Evolutionary conservation across 495 filamentous ascomycete species (phyloP).

Genomic region (Aspergillus affinis): DNA sequence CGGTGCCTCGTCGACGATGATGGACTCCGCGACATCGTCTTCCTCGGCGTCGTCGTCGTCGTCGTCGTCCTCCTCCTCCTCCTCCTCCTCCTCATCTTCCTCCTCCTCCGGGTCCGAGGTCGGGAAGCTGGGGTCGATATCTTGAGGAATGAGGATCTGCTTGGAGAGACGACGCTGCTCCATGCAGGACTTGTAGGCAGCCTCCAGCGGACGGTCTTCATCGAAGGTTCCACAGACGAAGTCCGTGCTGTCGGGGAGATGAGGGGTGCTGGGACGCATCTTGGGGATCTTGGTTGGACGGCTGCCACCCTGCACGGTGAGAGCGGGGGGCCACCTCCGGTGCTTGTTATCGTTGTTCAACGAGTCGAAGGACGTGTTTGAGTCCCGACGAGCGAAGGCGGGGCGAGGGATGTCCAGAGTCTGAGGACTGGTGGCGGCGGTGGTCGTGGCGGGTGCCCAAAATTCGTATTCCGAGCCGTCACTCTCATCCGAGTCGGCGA

Average conservation of each 20-base stretch:
- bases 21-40: constrained; percentile 29
- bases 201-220: constrained; percentile 91
- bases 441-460: constrained; percentile 69
- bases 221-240: constrained; percentile 97
- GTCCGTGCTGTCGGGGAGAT: constrained; percentile 93
- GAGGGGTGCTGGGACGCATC: constrained; percentile 72
- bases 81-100: constrained; percentile 63
- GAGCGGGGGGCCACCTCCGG: constrained; percentile 32
- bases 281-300: constrained; percentile 47
- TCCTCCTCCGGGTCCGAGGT: constrained; percentile 88
- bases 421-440: constrained; percentile 55
- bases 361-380: constrained; percentile 67
- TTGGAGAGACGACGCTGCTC: constrained; percentile 78
- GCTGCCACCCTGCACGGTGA: constrained; percentile 25
- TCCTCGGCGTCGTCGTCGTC: constrained; percentile 55
- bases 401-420: constrained; percentile 47
- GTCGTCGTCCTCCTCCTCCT: constrained; percentile 76
- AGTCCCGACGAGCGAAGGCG: constrained; percentile 47
- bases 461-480: constrained; percentile 70
- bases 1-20: constrained; percentile 31
- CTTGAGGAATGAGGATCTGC: constrained; percentile 78
- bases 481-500: constrained; percentile 86
- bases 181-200: constrained; percentile 82
- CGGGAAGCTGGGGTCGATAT: constrained; percentile 96
- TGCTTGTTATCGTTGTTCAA: constrained; percentile 42